Conservation (phyloP, 768 basidiomycete genomes). For the Calocybe gangraenosa region DNA sequence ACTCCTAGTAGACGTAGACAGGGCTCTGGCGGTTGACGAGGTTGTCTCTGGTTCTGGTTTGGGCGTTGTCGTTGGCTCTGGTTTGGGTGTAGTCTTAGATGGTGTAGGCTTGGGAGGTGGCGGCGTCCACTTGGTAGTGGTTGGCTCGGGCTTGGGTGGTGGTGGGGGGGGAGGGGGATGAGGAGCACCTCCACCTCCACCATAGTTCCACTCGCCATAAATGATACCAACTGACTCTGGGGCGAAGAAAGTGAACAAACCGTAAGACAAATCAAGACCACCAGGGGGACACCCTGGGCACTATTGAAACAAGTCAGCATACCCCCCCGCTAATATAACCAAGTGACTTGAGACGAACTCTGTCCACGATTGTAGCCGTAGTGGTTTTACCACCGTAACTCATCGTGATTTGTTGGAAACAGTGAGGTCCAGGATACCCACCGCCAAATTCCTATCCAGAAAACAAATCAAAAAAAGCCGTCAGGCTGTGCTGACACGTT, state of each 20-base stretch:
- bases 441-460: conserved; percentile 49
- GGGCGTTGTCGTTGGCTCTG: conserved; percentile 15
- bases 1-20: conserved; percentile 20
- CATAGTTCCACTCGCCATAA: conserved; percentile 46
- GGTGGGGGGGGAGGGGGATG: conserved; percentile 15
- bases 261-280: conserved; percentile 54
- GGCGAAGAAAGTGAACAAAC: conserved; percentile 54
- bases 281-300: conserved; percentile 31
- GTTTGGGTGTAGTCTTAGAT: conserved; percentile 12
- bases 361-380: conserved; percentile 57
- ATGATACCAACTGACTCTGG: conserved; percentile 38
- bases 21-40: conserved; percentile 18
- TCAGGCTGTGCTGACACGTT: conserved; percentile 2
- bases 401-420: conserved; percentile 61
- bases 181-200: conserved; percentile 19
- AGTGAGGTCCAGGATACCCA: conserved; percentile 42
- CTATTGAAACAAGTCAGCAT: neutral
- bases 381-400: conserved; percentile 52
- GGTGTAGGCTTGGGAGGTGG: conserved; percentile 13
- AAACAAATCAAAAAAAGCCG: neutral
- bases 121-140: conserved; percentile 13
- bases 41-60: conserved; percentile 18
- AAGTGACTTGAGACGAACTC: conserved; percentile 29
- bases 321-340: too few relatives aligned
- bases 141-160: conserved; percentile 19